Evolutionary conservation across 495 filamentous ascomycete genomes (phyloP).

Genomic region (Aspergillus affinis): DNA sequence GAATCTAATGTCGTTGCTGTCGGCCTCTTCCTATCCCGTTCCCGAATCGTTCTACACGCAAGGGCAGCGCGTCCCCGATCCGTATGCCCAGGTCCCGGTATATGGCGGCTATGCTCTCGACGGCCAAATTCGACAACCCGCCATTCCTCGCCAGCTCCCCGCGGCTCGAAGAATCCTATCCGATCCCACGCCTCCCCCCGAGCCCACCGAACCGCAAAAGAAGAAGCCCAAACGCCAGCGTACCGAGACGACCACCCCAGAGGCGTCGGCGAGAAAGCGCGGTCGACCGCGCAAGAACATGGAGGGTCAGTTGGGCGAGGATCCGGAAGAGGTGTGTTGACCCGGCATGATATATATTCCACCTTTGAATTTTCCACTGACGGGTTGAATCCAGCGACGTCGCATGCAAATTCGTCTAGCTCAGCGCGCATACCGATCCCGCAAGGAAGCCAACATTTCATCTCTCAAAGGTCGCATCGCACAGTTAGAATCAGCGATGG

Average conservation of each 20-base stretch:
- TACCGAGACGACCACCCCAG: constrained; percentile 6
- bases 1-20: constrained; percentile 22
- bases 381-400: constrained; percentile 55
- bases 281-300: constrained; percentile 20
- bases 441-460: constrained; percentile 80
- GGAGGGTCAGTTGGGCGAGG: constrained; percentile 11
- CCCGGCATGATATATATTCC: too few relatives aligned
- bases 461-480: constrained; percentile 66
- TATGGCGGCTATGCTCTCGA: constrained; percentile 3
- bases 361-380: neutral
- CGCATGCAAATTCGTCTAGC: constrained; percentile 86
- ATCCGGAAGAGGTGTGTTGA: constrained; percentile 26
- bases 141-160: neutral
- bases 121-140: neutral
- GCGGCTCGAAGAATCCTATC: neutral
- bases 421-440: constrained; percentile 79
- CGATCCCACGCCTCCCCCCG: neutral
- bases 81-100: neutral
- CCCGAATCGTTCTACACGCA: constrained; percentile 12
- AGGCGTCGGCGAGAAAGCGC: constrained; percentile 18
- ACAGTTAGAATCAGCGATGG: constrained; percentile 62
- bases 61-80: neutral
- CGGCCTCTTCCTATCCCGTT: constrained; percentile 28
- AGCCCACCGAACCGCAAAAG: neutral
- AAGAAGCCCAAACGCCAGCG: constrained; percentile 8